These are phyloP conservation scores for Grosmannia clavigera DNA, from an alignment of 2,329 filamentous ascomycete genomes.

Conservation along the genomic window DNA sequence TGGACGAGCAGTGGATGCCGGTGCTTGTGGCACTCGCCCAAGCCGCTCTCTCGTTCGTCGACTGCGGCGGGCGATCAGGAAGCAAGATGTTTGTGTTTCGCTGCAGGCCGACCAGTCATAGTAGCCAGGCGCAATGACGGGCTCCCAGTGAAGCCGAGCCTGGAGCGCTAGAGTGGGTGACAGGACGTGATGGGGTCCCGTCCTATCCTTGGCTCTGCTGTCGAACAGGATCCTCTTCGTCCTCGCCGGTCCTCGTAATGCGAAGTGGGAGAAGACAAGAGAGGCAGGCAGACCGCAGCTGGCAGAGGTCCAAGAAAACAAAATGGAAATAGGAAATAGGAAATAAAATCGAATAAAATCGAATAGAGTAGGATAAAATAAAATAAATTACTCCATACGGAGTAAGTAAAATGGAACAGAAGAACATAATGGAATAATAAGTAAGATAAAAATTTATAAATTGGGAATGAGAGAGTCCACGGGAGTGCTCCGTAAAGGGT, in stretches of 20 bases:
- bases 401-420: background rate
- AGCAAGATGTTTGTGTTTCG: slow-evolving; percentile 10
- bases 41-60: background rate
- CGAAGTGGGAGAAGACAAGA: background rate
- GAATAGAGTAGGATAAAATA: background rate
- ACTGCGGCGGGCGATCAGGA: slow-evolving; percentile 15
- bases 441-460: background rate
- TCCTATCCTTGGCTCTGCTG: background rate
- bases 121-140: slow-evolving; percentile 24
- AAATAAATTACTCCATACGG: background rate
- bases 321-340: background rate
- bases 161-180: slow-evolving; percentile 19
- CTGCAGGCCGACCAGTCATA: slow-evolving; percentile 25
- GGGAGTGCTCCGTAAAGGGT: background rate
- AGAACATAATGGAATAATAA: background rate
- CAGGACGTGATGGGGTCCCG: background rate
- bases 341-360: background rate
- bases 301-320: background rate
- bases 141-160: slow-evolving; percentile 15
- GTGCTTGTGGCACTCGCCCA: background rate
- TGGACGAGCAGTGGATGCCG: background rate
- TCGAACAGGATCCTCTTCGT: background rate
- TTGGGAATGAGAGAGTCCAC: background rate
- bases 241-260: background rate
- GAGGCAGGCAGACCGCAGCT: background rate